These are phyloP conservation scores for Clavispora santaluciae DNA, from an alignment of 805 yeast genomes.

Conservation along the genomic window DNA sequence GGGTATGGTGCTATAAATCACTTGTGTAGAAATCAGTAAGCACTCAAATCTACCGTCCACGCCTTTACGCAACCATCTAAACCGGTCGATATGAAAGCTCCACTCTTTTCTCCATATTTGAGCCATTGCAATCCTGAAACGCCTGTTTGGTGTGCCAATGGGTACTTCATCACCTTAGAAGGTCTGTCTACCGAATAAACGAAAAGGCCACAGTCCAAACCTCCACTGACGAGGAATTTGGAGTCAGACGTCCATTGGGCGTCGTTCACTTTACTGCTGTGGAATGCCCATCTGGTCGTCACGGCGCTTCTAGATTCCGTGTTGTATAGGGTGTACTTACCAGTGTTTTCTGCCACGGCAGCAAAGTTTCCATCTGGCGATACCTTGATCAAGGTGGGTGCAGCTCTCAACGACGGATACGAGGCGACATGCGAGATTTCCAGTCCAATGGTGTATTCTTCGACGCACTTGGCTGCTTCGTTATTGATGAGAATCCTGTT, in stretches of 20 bases:
- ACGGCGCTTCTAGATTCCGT: constrained; percentile 48
- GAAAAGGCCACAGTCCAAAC: constrained; percentile 77
- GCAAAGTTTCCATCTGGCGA: constrained; percentile 65
- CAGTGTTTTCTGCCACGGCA: constrained; percentile 84
- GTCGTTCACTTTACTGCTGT: constrained; percentile 72
- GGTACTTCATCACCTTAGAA: constrained; percentile 63
- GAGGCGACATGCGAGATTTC: constrained; percentile 42
- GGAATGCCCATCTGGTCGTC: constrained; percentile 95
- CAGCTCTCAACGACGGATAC: constrained; percentile 48
- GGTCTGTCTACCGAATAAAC: constrained; percentile 79
- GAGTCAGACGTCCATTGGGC: constrained; percentile 79
- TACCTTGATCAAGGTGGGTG: constrained; percentile 57
- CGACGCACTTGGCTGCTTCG: constrained; percentile 24
- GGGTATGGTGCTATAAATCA: background rate
- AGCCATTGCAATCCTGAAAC: constrained; percentile 72
- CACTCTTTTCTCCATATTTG: constrained; percentile 27
- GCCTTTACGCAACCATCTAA: constrained; percentile 73
- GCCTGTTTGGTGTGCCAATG: constrained; percentile 88
- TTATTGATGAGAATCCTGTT: constrained; percentile 27
- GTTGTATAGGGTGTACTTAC: constrained; percentile 76
- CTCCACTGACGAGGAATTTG: constrained; percentile 69
- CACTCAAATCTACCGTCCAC: constrained; percentile 50
- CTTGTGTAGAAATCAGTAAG: constrained; percentile 3
- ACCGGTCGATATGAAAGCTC: constrained; percentile 64
- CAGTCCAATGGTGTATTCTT: constrained; percentile 29